phyloP scores from a whole-genome alignment of 2,329 filamentous ascomycete genomes.

The Fusarium dimerum region DNA sequence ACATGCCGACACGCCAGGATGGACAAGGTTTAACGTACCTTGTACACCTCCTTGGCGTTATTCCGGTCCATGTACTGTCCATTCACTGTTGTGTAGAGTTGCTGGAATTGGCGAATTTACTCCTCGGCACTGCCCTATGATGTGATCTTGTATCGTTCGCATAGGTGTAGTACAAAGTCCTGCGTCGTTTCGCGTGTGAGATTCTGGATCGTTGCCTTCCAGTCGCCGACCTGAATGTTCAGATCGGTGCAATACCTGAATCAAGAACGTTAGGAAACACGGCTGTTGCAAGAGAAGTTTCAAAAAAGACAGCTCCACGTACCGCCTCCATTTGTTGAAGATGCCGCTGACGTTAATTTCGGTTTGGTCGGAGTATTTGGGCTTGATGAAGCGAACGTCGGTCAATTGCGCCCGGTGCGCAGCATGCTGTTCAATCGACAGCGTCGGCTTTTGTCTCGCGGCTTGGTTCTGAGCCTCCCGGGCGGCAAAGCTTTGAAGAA shows the following conservation, averaged over 20 bases:
- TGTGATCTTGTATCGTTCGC: slow-evolving; percentile 21
- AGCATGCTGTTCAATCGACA: slow-evolving; percentile 22
- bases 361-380: slow-evolving; percentile 18
- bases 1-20: not conserved
- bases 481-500: slow-evolving; percentile 5
- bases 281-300: not conserved
- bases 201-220: slow-evolving; percentile 13
- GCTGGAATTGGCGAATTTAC: slow-evolving; percentile 29
- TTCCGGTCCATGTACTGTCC: slow-evolving; percentile 16
- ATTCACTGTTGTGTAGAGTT: slow-evolving; percentile 26
- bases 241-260: slow-evolving; percentile 20
- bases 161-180: slow-evolving; percentile 29
- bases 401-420: slow-evolving; percentile 16
- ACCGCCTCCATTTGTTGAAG: slow-evolving; percentile 24
- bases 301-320: not conserved
- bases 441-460: slow-evolving; percentile 8
- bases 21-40: not conserved
- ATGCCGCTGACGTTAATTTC: slow-evolving; percentile 24
- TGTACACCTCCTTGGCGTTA: slow-evolving; percentile 1
- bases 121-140: slow-evolving; percentile 20
- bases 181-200: slow-evolving; percentile 16
- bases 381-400: slow-evolving; percentile 19
- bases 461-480: slow-evolving; percentile 4
- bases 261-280: slow-evolving; percentile 4
- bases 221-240: slow-evolving; percentile 20